Evolutionary conservation across 352 stramenopile species (phyloP), one percentile per base, ranked within the genome.

Genomic region (Globisporangium sylvaticum): DNA sequence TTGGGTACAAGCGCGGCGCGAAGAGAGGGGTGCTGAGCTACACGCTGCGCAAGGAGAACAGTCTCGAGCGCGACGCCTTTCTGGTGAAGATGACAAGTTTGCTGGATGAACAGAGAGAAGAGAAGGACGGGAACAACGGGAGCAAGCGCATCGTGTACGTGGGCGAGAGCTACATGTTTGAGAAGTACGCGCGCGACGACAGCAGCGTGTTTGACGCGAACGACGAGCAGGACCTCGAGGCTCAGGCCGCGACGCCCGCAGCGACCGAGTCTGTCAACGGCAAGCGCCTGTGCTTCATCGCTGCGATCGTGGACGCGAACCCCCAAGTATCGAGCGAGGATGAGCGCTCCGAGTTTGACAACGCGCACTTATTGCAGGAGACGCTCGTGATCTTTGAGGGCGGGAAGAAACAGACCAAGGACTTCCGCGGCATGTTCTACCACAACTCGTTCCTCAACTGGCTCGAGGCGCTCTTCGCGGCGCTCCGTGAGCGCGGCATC

Each of bases 321-420:
- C 29, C 25, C 29, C 25, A 1, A 1, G 15, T 2, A n/a, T 66
- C 37, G 12, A 44, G 37, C 4, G 60, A 29, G 20, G 29, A 9
- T 9, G 46, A 58, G 42, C 60, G 46, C 22, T 50, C 32, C 20
- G 44, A 34, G 27, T 46, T 18, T 14, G 44, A 58, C 20, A 32
- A 58, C 10, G 60, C 60, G 50, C 60, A 66, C 22, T 58, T 66
- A 46, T 22, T 66, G 20, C 46, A 55, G 24, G 60, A 66, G 42
- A 57, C 46, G n/a, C 46, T 59, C 15, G 46, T 53, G n/a, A 59
- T 66, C n/a, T 66, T 66, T 59, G 42, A 66, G 32, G 61, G 61
- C 4, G 61, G 48, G 4, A 66, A 66, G 50, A 59, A 59, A 24
- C 61, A 66, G 50, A 66, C 44, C 29, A 66, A 66, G 32, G 61